A percentile compares a stretch with the other conserved stretches of the same genome.
phyloP scores from a whole-genome alignment of 2,329 filamentous ascomycete species.

The Magnaporthiopsis poae region DNA sequence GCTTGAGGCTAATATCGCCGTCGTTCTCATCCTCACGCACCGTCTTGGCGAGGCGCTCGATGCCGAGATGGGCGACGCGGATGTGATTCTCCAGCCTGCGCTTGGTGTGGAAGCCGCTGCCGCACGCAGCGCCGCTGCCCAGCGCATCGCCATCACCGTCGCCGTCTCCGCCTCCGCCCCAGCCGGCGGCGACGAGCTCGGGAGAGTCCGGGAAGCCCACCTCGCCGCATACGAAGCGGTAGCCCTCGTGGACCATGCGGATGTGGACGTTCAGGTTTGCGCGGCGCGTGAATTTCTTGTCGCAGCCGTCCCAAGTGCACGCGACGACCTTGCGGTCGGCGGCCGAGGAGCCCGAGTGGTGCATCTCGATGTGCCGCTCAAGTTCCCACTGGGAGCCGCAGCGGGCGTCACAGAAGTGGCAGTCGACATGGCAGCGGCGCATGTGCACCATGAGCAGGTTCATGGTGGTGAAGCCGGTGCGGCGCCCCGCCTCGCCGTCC shows the following conservation, averaged over 20 bases:
- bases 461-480: slow-evolving; percentile 56
- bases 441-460: slow-evolving; percentile 64
- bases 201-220: slow-evolving; percentile 44
- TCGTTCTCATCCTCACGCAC: slow-evolving; percentile 8
- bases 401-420: slow-evolving; percentile 61
- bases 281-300: slow-evolving; percentile 67
- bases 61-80: slow-evolving; percentile 67
- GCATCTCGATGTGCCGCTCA: slow-evolving; percentile 66
- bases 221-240: slow-evolving; percentile 69
- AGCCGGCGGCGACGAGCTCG: slow-evolving; percentile 52
- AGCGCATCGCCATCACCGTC: too few species aligned
- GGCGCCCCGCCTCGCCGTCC: slow-evolving; percentile 26
- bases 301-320: slow-evolving; percentile 61
- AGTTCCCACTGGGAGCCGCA: slow-evolving; percentile 59
- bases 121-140: slow-evolving; percentile 48
- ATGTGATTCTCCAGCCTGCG: slow-evolving; percentile 74
- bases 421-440: slow-evolving; percentile 62
- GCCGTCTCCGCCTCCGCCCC: slow-evolving; percentile 27
- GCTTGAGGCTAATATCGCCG: slow-evolving; percentile 18
- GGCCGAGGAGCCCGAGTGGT: slow-evolving; percentile 56
- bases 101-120: slow-evolving; percentile 66
- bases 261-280: slow-evolving; percentile 78
- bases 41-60: slow-evolving; percentile 30
- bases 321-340: slow-evolving; percentile 54
- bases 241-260: slow-evolving; percentile 64